Percentiles rank a stretch among this genome's conserved stretches.
phyloP scores from a whole-genome alignment of 2,329 filamentous ascomycete genomes.

The Ceratocystis huliohia region DNA sequence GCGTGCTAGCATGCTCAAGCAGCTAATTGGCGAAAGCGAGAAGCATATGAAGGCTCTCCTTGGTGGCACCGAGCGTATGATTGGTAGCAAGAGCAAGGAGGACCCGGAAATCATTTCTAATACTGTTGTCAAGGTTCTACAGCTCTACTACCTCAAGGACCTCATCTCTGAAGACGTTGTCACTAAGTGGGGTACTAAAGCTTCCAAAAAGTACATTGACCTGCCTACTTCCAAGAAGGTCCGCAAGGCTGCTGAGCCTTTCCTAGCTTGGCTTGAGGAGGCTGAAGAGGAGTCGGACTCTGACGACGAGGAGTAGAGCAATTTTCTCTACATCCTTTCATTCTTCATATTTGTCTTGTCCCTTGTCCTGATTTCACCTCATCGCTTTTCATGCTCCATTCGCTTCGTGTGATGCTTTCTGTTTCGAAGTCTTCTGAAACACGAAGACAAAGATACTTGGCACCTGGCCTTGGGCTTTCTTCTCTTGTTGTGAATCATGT shows the following conservation, averaged over 20 bases:
- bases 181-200: constrained; percentile 83
- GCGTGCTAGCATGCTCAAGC: constrained; percentile 79
- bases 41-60: constrained; percentile 92
- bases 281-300: constrained; percentile 52
- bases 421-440: constrained; percentile 1
- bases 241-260: constrained; percentile 83
- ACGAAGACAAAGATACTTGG: not conserved
- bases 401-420: not conserved
- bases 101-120: constrained; percentile 63
- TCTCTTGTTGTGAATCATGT: not conserved
- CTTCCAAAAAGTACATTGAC: constrained; percentile 97
- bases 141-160: constrained; percentile 83
- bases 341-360: not conserved
- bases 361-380: not conserved
- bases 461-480: not conserved
- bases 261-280: constrained; percentile 85
- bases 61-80: constrained; percentile 85
- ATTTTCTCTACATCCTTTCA: not conserved
- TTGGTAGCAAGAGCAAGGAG: constrained; percentile 57
- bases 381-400: not conserved
- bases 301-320: constrained; percentile 34
- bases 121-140: constrained; percentile 76
- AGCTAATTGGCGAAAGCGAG: constrained; percentile 69
- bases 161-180: constrained; percentile 78
- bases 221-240: constrained; percentile 83